Conservation (phyloP, 768 basidiomycete species). For the Dacryopinax spathularia region DNA sequence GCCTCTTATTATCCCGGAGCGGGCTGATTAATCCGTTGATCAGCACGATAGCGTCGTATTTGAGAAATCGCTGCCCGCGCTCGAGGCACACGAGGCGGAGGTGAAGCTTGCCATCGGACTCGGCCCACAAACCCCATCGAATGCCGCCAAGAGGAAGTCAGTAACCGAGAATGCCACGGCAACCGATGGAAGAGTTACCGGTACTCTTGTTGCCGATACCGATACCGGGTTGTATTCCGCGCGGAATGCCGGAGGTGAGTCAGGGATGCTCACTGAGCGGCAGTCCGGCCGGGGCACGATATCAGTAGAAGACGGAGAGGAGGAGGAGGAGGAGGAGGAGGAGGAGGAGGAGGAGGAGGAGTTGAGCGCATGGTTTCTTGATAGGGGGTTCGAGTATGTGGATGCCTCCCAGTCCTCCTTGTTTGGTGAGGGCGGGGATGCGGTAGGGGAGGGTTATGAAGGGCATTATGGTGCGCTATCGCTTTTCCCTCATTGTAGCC, state of each 20-base stretch:
- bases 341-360: neutral
- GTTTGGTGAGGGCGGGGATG: neutral
- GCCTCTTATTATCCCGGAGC: conserved; percentile 5
- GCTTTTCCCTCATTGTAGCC: conserved; percentile 33
- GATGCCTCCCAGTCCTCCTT: neutral
- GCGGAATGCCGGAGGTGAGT: too few species aligned
- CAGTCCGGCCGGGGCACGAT: too few species aligned
- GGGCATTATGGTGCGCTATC: conserved; percentile 54
- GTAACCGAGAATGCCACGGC: too few species aligned
- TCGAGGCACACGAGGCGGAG: conserved; percentile 41
- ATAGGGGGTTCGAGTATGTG: neutral
- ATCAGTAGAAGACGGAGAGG: too few species aligned
- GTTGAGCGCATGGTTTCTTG: neutral
- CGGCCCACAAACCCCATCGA: too few species aligned
- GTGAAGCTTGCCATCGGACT: conserved; percentile 57
- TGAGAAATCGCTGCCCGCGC: conserved; percentile 35
- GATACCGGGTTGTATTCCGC: too few species aligned
- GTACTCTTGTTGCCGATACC: too few species aligned
- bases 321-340: neutral
- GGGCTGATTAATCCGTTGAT: neutral
- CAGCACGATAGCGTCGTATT: neutral
- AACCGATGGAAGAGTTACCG: too few species aligned
- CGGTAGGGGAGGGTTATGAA: conserved; percentile 35
- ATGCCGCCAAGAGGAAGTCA: too few species aligned
- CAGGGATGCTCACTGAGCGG: too few species aligned